Evolutionary conservation across 352 stramenopile species (phyloP).

Genomic region (Phytophthora ramorum): DNA sequence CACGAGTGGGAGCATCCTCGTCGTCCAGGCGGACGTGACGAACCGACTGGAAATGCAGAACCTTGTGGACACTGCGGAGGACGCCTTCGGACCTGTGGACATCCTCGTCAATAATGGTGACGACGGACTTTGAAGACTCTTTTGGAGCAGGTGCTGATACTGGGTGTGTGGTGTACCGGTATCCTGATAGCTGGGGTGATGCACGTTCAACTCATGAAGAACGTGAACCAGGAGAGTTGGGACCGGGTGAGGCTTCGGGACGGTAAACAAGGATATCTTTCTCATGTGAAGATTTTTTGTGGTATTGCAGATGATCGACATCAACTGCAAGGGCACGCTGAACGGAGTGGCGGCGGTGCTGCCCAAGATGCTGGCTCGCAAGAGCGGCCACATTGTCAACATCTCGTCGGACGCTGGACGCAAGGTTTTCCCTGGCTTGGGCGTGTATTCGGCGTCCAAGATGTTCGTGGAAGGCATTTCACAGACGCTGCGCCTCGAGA

Average conservation of each 20-base stretch:
- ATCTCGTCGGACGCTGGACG: slow-evolving; percentile 82
- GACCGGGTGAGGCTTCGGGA: slow-evolving; percentile 37
- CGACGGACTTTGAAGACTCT: neutral
- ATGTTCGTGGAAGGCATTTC: slow-evolving; percentile 91
- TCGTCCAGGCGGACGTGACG: slow-evolving; percentile 66
- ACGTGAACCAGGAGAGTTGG: slow-evolving; percentile 90
- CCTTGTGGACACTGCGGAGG: slow-evolving; percentile 59
- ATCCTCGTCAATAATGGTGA: slow-evolving; percentile 89
- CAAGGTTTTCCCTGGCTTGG: slow-evolving; percentile 75
- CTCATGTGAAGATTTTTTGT: neutral
- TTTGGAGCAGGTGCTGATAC: neutral
- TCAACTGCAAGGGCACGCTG: slow-evolving; percentile 93
- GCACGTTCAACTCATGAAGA: slow-evolving; percentile 91
- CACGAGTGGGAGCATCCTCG: slow-evolving; percentile 35
- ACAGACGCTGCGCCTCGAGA: slow-evolving; percentile 81
- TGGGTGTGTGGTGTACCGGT: neutral
- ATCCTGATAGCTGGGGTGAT: slow-evolving; percentile 94
- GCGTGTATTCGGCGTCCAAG: slow-evolving; percentile 90
- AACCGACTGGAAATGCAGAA: slow-evolving; percentile 54
- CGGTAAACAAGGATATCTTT: neutral
- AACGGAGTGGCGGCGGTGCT: slow-evolving; percentile 81
- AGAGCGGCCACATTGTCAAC: slow-evolving; percentile 79
- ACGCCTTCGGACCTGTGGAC: slow-evolving; percentile 72
- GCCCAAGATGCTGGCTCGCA: slow-evolving; percentile 73
- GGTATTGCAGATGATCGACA: slow-evolving; percentile 71